phyloP scores from a whole-genome alignment of 2,329 filamentous ascomycete genomes.

The Thelonectria rubi region DNA sequence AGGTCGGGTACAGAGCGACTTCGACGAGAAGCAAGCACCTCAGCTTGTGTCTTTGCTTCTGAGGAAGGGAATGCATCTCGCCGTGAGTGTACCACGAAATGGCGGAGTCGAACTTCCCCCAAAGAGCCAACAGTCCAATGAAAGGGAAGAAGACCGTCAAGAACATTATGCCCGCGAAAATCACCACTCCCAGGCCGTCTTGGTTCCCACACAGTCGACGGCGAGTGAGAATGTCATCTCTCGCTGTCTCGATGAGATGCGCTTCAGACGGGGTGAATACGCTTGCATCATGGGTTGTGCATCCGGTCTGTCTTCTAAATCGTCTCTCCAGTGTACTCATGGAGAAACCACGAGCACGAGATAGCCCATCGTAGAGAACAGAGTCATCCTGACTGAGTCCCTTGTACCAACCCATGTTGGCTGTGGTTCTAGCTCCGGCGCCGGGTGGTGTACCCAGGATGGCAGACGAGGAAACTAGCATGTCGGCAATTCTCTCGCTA shows the following conservation, averaged over 20 bases:
- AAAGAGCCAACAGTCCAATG: slow-evolving; percentile 55
- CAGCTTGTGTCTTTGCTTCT: slow-evolving; percentile 43
- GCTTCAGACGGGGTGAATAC: slow-evolving; percentile 44
- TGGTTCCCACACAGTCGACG: slow-evolving; percentile 41
- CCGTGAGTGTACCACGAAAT: slow-evolving; percentile 61
- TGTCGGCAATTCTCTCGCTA: slow-evolving; percentile 34
- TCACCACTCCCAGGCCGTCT: slow-evolving; percentile 44
- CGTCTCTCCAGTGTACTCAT: slow-evolving; percentile 34
- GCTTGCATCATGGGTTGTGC: slow-evolving; percentile 27
- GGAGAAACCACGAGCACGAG: slow-evolving; percentile 39
- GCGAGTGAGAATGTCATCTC: slow-evolving; percentile 44
- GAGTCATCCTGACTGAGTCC: slow-evolving; percentile 19
- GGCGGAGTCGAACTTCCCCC: slow-evolving; percentile 54
- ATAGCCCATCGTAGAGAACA: slow-evolving; percentile 20
- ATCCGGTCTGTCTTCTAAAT: slow-evolving; percentile 10
- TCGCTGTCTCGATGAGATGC: slow-evolving; percentile 45
- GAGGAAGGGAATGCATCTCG: slow-evolving; percentile 51
- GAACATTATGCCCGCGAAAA: slow-evolving; percentile 52
- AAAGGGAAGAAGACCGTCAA: slow-evolving; percentile 58
- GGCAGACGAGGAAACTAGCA: slow-evolving; percentile 39
- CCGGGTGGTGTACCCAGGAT: slow-evolving; percentile 35
- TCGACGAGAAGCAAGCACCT: slow-evolving; percentile 51
- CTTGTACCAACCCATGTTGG: slow-evolving; percentile 27
- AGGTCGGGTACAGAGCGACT: slow-evolving; percentile 44
- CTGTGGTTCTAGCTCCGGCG: slow-evolving; percentile 18